Evolutionary conservation across 192 early-diverging fungal species (phyloP), one percentile per base, ranked within the genome.

Genomic region (Haplosporangium gracile): DNA sequence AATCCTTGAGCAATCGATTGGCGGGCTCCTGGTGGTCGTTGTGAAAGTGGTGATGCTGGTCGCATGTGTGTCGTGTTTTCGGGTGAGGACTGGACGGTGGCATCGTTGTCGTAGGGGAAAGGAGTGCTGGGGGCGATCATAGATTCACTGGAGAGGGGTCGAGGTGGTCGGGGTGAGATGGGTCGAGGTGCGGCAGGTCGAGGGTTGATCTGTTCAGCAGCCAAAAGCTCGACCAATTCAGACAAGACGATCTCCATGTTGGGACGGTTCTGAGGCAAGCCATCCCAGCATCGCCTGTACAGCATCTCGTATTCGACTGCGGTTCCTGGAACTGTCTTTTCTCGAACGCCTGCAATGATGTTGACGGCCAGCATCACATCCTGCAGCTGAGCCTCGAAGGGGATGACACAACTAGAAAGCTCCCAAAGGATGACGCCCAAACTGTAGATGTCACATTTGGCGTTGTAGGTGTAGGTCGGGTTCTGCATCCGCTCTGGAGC

Each of bases 401-500:
- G 84, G 40, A 86, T 86, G 29, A 86, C 84, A 47, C 84, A 86
- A 68, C 84, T 86, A 0, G 84, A 86, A 8, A 86, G 79, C 34
- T 89, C 89, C 89, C 89, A 89, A 55, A 89, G 88, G 72, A 89
- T 81, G 49, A 89, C 89, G 5, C 89, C 89, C 8, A 89, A 68
- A 74, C 81, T 81, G 65, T 89, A 89, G 38, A 89, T 88, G 77
- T 89, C 88, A 65, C 88, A 89, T 71, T 82, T 78, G 49, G 84
- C 88, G 45, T 89, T 82, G 78, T 85, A 89, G 39, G 84, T 85
- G 74, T 87, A 82, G 7, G 83, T 83, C 18, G 88, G 81, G 72
- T 86, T 87, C 51, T 87, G 79, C 78, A 89, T 81, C n/a, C 88
- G 76, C 75, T 89, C 88, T 32, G 88, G 88, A 1, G 88, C 88